Evolutionary conservation across 2,329 filamentous ascomycete species (phyloP).

Genomic region (Fusarium transvaalense): DNA sequence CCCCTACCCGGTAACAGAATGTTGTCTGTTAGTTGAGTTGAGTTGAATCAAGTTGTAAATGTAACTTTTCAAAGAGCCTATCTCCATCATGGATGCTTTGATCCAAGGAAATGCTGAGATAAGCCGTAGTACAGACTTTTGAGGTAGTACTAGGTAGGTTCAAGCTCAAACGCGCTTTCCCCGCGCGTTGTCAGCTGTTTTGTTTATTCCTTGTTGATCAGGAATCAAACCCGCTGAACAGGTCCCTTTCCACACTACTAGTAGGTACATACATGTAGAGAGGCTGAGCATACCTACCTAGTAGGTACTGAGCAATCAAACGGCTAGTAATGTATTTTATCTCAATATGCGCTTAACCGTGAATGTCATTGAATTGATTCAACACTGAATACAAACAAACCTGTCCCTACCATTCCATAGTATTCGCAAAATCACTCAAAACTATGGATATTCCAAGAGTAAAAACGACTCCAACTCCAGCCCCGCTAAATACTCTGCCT

Average conservation of each 20-base stretch:
- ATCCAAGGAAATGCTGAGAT: not conserved
- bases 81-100: not conserved
- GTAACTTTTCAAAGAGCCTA: not conserved
- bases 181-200: constrained; percentile 9
- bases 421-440: constrained; percentile 6
- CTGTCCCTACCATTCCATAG: not conserved
- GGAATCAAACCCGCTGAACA: constrained; percentile 20
- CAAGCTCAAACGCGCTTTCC: constrained; percentile 10
- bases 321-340: not conserved
- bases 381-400: not conserved
- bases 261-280: too few species aligned
- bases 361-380: not conserved
- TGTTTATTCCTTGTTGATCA: constrained; percentile 32
- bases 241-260: not conserved
- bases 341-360: too few species aligned
- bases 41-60: not conserved
- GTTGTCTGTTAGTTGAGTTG: not conserved
- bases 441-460: not conserved
- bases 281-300: too few species aligned
- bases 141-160: not conserved
- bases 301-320: too few species aligned
- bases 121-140: not conserved
- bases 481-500: constrained; percentile 1
- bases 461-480: not conserved
- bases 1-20: constrained; percentile 3